These are phyloP conservation scores for Pisolithus tinctorius DNA, from an alignment of 768 basidiomycete genomes.

Conservation along the genomic window DNA sequence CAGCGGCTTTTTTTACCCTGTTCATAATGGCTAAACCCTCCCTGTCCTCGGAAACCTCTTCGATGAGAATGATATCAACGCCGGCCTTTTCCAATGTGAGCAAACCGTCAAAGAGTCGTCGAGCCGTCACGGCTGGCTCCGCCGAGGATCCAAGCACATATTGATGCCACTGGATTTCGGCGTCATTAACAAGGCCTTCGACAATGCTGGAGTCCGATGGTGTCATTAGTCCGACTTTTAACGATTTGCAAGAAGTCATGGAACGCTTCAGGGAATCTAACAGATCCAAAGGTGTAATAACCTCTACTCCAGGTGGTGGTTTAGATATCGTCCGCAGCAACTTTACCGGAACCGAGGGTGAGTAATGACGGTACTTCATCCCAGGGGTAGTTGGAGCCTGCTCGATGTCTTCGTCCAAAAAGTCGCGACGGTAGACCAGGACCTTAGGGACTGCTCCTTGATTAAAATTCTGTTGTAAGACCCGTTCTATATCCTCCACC, in stretches of 20 bases:
- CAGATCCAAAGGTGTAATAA: slow-evolving; percentile 30
- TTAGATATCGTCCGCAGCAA: slow-evolving; percentile 53
- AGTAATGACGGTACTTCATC: slow-evolving; percentile 98
- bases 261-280: slow-evolving; percentile 37
- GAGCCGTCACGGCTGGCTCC: slow-evolving; percentile 65
- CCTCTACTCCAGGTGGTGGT: slow-evolving; percentile 30
- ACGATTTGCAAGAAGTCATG: not conserved
- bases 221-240: slow-evolving; percentile 62
- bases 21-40: slow-evolving; percentile 96
- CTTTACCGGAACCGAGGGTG: slow-evolving; percentile 81
- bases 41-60: slow-evolving; percentile 71
- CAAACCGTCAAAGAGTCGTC: slow-evolving; percentile 81
- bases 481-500: slow-evolving; percentile 75
- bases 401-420: slow-evolving; percentile 60
- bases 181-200: slow-evolving; percentile 18
- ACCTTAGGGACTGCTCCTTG: slow-evolving; percentile 44
- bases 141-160: slow-evolving; percentile 44
- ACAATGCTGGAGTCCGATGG: slow-evolving; percentile 49
- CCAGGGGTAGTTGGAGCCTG: slow-evolving; percentile 89
- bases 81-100: slow-evolving; percentile 70
- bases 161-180: slow-evolving; percentile 48
- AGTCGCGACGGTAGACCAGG: slow-evolving; percentile 78
- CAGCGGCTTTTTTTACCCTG: slow-evolving; percentile 83
- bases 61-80: slow-evolving; percentile 79
- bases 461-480: slow-evolving; percentile 39